A percentile compares a stretch with the other conserved stretches of the same genome.
phyloP scores from a whole-genome alignment of 1,284 basidiomycete species.

The Coniferiporia sulphurascens region DNA sequence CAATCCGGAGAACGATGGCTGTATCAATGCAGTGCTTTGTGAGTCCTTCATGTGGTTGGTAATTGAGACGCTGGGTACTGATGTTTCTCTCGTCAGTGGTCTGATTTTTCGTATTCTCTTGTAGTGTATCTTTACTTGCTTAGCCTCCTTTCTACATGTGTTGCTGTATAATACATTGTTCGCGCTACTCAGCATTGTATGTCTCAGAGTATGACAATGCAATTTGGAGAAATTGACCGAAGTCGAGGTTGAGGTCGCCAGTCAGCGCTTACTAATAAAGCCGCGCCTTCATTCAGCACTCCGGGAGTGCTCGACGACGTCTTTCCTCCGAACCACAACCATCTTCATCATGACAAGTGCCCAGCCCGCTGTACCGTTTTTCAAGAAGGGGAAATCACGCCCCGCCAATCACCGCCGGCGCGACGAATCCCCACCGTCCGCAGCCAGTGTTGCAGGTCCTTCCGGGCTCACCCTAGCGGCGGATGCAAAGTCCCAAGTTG shows the following conservation, averaged over 20 bases:
- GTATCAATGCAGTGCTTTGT: slow-evolving; percentile 90
- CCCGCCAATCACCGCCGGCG: slow-evolving; percentile 71
- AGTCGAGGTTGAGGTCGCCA: not conserved
- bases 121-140: slow-evolving; percentile 10
- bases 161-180: not conserved
- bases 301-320: not conserved
- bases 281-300: not conserved
- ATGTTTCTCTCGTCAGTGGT: slow-evolving; percentile 8
- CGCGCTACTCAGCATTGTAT: not conserved
- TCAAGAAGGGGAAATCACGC: slow-evolving; percentile 79
- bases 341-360: slow-evolving; percentile 8
- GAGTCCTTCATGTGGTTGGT: slow-evolving; percentile 30
- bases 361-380: slow-evolving; percentile 58
- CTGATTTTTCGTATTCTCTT: not conserved
- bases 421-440: slow-evolving; percentile 52
- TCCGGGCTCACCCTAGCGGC: slow-evolving; percentile 31
- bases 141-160: not conserved
- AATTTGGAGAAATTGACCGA: no score
- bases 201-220: no score
- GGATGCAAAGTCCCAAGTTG: slow-evolving; percentile 56
- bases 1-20: slow-evolving; percentile 96
- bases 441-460: slow-evolving; percentile 19
- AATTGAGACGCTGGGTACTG: not conserved
- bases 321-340: not conserved
- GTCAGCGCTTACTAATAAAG: not conserved